Percentiles rank a stretch among this genome's conserved stretches.
These are phyloP conservation scores for Cyberlindnera lachancei DNA, from an alignment of 805 yeast genomes.

Conservation along the genomic window DNA sequence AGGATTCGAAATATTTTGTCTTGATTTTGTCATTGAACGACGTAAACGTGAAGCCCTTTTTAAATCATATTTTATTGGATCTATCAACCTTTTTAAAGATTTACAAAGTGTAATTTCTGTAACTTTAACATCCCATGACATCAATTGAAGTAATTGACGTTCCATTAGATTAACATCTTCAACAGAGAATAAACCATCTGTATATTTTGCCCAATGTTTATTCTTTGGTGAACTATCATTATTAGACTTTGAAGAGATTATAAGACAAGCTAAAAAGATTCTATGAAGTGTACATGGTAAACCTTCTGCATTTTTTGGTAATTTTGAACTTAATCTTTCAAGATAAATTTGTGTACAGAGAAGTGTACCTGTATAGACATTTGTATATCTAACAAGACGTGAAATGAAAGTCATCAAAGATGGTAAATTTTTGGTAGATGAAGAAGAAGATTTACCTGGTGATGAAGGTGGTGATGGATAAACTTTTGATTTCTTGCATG, in stretches of 20 bases:
- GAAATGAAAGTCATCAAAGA: conserved; percentile 70
- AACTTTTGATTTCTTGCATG: conserved; percentile 38
- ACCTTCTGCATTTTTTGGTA: conserved; percentile 70
- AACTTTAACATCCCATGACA: conserved; percentile 69
- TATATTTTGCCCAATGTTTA: conserved; percentile 71
- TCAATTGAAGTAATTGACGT: conserved; percentile 58
- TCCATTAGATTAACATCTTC: conserved; percentile 78
- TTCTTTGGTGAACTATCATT: conserved; percentile 76
- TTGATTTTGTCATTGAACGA: conserved; percentile 11
- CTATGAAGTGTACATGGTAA: conserved; percentile 76
- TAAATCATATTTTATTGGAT: conserved; percentile 55
- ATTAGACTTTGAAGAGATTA: conserved; percentile 65
- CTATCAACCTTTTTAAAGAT: conserved; percentile 64
- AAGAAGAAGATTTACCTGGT: conserved; percentile 16
- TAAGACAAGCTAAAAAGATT: conserved; percentile 66
- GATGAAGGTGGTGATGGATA: conserved; percentile 32
- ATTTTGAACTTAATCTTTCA: conserved; percentile 48
- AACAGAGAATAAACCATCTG: conserved; percentile 61
- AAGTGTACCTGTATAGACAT: conserved; percentile 74
- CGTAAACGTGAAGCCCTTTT: conserved; percentile 23
- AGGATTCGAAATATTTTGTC: background rate
- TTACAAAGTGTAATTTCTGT: conserved; percentile 57
- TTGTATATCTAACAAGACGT: conserved; percentile 63
- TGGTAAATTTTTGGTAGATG: conserved; percentile 30
- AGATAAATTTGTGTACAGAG: conserved; percentile 66